Evolutionary conservation across 306 rosid genomes (phyloP), one percentile per base, ranked within the genome.

Genomic region (Boehmeria nivea): DNA sequence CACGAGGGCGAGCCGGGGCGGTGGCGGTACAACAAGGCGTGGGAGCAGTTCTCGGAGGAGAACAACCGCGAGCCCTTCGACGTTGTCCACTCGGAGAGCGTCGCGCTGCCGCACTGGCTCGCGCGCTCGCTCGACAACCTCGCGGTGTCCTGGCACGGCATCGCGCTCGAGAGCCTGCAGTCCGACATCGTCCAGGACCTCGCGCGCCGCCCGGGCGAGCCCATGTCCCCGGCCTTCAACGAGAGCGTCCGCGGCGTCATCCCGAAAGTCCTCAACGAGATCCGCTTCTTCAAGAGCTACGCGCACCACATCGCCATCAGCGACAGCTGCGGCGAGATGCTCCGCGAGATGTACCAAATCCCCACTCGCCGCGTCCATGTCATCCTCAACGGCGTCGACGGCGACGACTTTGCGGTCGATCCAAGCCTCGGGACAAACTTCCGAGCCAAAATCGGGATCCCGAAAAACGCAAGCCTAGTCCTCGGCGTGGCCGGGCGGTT

Each of bases 121-220:
- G 99, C 96, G 3, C 69, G 80, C 0, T 54, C 76, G 6, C 70
- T 91, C 50, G 61, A 76, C 9, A 91, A 91, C 53, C 96, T 91
- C 11, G 99, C 83, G 1, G 99, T 91, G 10, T 78, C 99, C 2
- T 87, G 99, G 99, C 99, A 91, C 50, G 99, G 99, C 60, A 87
- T 91, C 50, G 99, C 99, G 3, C 64, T 91, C 0, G 99, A 91
- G 70, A 84, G 87, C 80, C 62, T 91, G 49, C 96, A 91, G 68
- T 91, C 99, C 13, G 68, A 65, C 27, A 77, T 91, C 20, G 85
- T 75, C 73, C 99, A 91, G 31, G 99, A 91, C 69, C 72, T 91
- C 26, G 69, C 86, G 0, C 84, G 86, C 1, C 65, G 61, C 10
- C 60, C 66, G 0, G 66, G 63, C 25, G 93, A 84, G 66, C 86